These are phyloP conservation scores for Cryphonectria nitschkei DNA, from an alignment of 2,329 filamentous ascomycete species.

Conservation along the genomic window DNA sequence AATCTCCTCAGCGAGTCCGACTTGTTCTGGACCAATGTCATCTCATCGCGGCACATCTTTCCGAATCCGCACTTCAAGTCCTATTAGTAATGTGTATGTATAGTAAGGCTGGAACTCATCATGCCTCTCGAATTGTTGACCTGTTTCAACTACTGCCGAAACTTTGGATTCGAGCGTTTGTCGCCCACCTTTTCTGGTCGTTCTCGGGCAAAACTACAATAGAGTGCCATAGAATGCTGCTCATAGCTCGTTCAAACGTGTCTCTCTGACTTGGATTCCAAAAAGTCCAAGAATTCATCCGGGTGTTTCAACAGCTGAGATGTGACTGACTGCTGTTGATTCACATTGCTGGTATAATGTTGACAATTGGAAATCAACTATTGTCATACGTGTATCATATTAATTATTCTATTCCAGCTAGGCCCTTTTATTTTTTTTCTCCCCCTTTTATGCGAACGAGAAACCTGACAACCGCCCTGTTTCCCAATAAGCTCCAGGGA, in stretches of 20 bases:
- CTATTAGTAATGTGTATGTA: not conserved
- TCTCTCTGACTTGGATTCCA: not conserved
- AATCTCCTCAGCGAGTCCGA: not conserved
- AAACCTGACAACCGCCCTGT: not conserved
- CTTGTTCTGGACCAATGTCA: constrained; percentile 1
- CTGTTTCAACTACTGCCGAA: not conserved
- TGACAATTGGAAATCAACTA: not conserved
- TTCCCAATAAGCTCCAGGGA: not conserved
- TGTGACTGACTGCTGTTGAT: not conserved
- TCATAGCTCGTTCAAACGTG: constrained; percentile 4
- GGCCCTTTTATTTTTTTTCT: not conserved
- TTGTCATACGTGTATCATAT: not conserved
- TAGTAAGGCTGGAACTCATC: not conserved
- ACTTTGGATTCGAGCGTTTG: not conserved
- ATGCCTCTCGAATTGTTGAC: not conserved
- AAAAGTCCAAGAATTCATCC: not conserved
- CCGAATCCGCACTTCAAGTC: constrained; percentile 6
- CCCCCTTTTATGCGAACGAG: too few relatives aligned
- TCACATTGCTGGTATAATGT: not conserved
- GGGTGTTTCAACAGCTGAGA: not conserved
- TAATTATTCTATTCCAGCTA: too few relatives aligned
- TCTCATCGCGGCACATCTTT: constrained; percentile 6
- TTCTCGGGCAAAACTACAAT: not conserved
- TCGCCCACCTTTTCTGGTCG: not conserved
- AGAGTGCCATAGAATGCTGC: constrained; percentile 1